Conservation (phyloP, 192 early-diverging fungal species). For the Entomortierella beljakovae region DNA sequence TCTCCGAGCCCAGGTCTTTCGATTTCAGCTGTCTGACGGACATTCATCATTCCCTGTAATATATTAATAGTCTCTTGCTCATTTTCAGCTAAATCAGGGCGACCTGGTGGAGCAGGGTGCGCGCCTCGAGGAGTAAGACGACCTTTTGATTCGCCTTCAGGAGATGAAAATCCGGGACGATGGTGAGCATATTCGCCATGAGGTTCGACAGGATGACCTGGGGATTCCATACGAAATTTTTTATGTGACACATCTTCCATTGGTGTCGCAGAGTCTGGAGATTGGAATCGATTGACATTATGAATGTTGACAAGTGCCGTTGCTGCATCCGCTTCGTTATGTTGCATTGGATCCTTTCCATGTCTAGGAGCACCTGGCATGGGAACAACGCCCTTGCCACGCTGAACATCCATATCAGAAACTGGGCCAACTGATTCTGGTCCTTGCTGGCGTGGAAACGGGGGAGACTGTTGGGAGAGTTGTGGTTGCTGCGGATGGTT, state of each 20-base stretch:
- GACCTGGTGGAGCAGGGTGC: not conserved
- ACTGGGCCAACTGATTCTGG: not conserved
- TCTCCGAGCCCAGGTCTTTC: not conserved
- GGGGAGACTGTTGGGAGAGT: not conserved
- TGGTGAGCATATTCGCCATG: conserved; percentile 6
- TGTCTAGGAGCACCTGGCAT: not conserved
- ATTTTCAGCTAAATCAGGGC: conserved; percentile 14
- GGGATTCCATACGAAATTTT: conserved; percentile 8
- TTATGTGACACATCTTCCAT: conserved; percentile 9
- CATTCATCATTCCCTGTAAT: conserved; percentile 32
- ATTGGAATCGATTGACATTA: conserved; percentile 30
- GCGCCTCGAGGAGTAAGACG: not conserved
- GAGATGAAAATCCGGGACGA: not conserved
- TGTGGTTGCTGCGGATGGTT: not conserved
- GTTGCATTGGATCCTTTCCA: conserved; percentile 21
- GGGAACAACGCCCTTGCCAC: not conserved
- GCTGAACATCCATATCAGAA: not conserved
- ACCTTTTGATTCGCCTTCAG: not conserved
- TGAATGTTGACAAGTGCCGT: conserved; percentile 41
- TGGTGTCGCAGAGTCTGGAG: conserved; percentile 10
- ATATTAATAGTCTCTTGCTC: conserved; percentile 31
- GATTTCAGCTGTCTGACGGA: conserved; percentile 11
- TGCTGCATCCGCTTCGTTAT: conserved; percentile 28
- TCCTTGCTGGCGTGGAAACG: not conserved
- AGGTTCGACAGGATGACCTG: not conserved